Conservation (phyloP, 371 early-diverging fungal genomes). For the Capillidium rhysosporum region DNA sequence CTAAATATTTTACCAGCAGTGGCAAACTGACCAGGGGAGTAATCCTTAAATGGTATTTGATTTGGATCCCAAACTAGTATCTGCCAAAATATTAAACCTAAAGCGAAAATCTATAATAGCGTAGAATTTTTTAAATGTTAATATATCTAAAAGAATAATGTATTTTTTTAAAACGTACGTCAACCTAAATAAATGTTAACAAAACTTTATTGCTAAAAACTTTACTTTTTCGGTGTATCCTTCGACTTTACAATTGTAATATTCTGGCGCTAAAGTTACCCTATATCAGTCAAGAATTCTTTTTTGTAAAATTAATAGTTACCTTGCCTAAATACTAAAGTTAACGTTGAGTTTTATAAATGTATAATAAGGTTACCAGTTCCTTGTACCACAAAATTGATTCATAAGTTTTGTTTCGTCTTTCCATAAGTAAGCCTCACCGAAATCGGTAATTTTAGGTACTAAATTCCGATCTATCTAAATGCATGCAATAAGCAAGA, state of each 20-base stretch:
- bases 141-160: background rate
- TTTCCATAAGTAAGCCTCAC: background rate
- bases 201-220: background rate
- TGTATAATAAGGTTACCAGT: background rate
- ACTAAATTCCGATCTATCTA: background rate
- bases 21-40: background rate
- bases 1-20: background rate
- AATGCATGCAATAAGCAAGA: background rate
- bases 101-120: background rate
- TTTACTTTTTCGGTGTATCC: conserved; percentile 4
- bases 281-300: too few species aligned
- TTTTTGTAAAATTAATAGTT: background rate
- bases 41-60: background rate
- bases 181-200: background rate
- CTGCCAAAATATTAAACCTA: conserved; percentile 1
- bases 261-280: background rate
- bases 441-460: background rate
- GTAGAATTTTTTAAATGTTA: background rate
- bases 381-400: background rate
- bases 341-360: background rate
- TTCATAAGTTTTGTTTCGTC: background rate
- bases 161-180: background rate
- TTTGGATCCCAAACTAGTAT: background rate
- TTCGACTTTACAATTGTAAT: background rate
- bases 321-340: background rate